These are phyloP conservation scores for Phytopythium montanum DNA, from an alignment of 352 stramenopile species.

Conservation along the genomic window DNA sequence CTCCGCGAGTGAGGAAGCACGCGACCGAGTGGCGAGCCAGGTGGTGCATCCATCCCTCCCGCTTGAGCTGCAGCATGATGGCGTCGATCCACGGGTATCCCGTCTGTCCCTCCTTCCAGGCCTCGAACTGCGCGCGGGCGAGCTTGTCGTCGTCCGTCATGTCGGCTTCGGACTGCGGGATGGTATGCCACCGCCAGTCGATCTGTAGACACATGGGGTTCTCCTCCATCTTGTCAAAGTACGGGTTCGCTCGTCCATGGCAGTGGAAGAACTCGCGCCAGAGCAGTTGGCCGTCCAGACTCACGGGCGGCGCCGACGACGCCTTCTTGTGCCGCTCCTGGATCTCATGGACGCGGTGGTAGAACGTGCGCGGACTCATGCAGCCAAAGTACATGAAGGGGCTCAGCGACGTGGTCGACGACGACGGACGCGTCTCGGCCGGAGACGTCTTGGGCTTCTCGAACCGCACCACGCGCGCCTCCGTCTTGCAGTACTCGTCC, in stretches of 20 bases:
- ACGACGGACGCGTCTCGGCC: constrained; percentile 77
- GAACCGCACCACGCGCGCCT: constrained; percentile 90
- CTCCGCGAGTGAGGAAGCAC: constrained; percentile 98
- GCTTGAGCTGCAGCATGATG: constrained; percentile 93
- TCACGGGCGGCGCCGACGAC: constrained; percentile 87
- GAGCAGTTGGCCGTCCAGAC: constrained; percentile 92
- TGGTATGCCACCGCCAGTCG: constrained; percentile 82
- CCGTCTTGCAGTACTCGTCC: constrained; percentile 65
- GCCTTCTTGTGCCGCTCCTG: constrained; percentile 62
- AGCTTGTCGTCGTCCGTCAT: constrained; percentile 85
- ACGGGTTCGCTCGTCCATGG: constrained; percentile 69
- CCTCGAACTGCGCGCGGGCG: constrained; percentile 75
- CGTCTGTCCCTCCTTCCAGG: constrained; percentile 94
- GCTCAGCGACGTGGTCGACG: constrained; percentile 95
- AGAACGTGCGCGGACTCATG: constrained; percentile 89
- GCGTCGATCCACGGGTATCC: constrained; percentile 98
- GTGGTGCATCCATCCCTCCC: constrained; percentile 90
- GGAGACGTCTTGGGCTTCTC: constrained; percentile 97
- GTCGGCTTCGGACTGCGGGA: constrained; percentile 64
- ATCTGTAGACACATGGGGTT: constrained; percentile 91
- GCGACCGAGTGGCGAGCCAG: constrained; percentile 93
- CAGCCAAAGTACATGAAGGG: constrained; percentile 95
- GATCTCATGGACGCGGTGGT: constrained; percentile 84
- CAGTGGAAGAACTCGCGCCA: constrained; percentile 96
- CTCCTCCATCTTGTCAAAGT: constrained; percentile 94